Evolutionary conservation across 257 asterid species (phyloP), one percentile per base, ranked within the genome.

Genomic region (Solanum peruvianum): DNA sequence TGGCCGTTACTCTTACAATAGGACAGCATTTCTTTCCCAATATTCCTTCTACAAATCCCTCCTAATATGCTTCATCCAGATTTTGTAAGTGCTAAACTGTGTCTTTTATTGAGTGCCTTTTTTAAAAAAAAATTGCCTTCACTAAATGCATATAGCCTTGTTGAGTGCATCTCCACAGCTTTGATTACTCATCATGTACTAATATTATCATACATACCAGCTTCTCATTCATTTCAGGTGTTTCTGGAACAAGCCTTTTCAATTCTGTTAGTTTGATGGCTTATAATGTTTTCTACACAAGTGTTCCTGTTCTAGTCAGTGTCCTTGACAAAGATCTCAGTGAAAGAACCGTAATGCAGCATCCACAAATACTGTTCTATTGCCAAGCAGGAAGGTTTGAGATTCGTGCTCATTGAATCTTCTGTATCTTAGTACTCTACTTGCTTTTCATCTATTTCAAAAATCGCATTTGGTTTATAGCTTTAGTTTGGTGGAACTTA

Each of bases 301-400:
- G 99, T 89, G 89, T 96, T 82, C 99, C 99, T 27, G 99, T 95
- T 89, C 91, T 96, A 91, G 92, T 92, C 90, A 95, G 95, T 88
- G 96, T 96, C 88, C 96, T 96, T 58, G 98, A 96, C 95, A 96
- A 96, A 93, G 99, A 96, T 92, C 97, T 96, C 66, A 95, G 93
- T 87, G 99, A 96, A 91, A 92, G 91, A 91, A 96, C 99, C 37
- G 99, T 96, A 39, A 93, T 96, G 96, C 99, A 94, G 92, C 99
- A 96, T 92, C 99, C 99, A 62, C 99, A 96, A 89, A 96, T 96
- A 91, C 91, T 96, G 76, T 95, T 92, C 89, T 95, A 96, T 90
- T 96, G 99, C 93, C 99, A 96, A 91, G 98, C 99, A 31, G 99
- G 99, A 94, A 96, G 99, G 98, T 96, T 80, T 56, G 92, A 39